Evolutionary conservation across 345 rosid species (phyloP).

Genomic region (Reutealis trisperma): DNA sequence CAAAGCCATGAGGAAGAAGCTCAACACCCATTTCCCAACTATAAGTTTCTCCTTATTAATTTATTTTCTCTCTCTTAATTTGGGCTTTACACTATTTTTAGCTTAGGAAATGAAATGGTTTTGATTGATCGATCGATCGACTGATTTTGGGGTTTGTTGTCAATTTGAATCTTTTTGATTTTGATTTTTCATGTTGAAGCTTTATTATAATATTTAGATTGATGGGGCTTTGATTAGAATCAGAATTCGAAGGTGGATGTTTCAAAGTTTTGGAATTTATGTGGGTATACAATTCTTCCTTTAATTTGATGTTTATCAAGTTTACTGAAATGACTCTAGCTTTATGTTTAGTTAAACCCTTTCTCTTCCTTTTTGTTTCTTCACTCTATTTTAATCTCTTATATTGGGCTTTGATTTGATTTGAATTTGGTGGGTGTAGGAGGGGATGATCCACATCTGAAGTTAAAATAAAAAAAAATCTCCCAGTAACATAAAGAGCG

Average conservation of each 20-base stretch:
- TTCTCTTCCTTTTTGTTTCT: too few relatives aligned
- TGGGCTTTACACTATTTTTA: background rate
- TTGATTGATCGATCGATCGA: slow-evolving; percentile 5
- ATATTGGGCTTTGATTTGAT: too few relatives aligned
- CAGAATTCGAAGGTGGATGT: slow-evolving; percentile 8
- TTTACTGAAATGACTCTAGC: background rate
- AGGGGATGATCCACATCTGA: too few relatives aligned
- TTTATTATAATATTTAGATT: background rate
- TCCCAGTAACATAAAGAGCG: too few relatives aligned
- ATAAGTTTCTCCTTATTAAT: slow-evolving; percentile 37
- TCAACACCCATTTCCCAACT: slow-evolving; percentile 77
- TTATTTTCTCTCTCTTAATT: background rate
- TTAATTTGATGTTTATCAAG: background rate
- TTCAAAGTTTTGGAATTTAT: background rate
- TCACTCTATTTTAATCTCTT: too few relatives aligned
- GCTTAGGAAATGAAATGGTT: background rate
- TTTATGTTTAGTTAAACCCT: too few relatives aligned
- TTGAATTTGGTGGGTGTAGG: too few relatives aligned
- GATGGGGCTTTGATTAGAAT: background rate
- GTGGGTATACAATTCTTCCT: background rate
- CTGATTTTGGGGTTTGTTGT: background rate
- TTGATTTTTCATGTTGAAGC: background rate
- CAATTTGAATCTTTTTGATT: background rate
- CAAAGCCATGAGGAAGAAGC: slow-evolving; percentile 72
- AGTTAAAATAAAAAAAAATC: too few relatives aligned